Evolutionary conservation across 768 basidiomycete species (phyloP).

Genomic region (Chalciporus sphaerocephalus): DNA sequence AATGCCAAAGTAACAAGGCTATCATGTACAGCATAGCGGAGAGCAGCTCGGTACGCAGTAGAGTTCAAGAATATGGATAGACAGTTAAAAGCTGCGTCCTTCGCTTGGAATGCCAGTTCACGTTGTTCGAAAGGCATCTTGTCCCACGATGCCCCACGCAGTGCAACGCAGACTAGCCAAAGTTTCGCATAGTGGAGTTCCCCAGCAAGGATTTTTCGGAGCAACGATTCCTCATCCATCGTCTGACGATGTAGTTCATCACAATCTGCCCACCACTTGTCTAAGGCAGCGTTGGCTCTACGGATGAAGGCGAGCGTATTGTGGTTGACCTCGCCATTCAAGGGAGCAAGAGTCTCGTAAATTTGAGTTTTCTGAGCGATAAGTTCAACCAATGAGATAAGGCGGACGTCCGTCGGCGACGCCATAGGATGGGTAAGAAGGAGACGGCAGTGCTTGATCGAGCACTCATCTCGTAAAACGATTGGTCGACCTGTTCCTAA

Average conservation of each 20-base stretch:
- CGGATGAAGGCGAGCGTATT: conserved; percentile 84
- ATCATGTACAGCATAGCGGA: conserved; percentile 90
- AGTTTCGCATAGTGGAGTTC: conserved; percentile 92
- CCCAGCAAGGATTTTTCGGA: conserved; percentile 82
- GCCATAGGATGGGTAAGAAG: conserved; percentile 82
- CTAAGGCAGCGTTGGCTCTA: conserved; percentile 78
- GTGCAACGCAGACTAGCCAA: conserved; percentile 90
- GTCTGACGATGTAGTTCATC: conserved; percentile 78
- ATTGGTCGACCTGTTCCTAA: conserved; percentile 89
- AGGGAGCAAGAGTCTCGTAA: conserved; percentile 80
- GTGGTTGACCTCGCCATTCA: conserved; percentile 83
- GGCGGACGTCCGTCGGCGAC: conserved; percentile 83
- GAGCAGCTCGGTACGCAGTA: conserved; percentile 77
- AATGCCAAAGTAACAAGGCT: conserved; percentile 89
- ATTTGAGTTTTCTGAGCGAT: conserved; percentile 94
- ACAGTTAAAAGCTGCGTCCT: conserved; percentile 86
- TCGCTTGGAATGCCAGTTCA: conserved; percentile 92
- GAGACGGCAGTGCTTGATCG: conserved; percentile 78
- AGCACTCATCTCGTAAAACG: conserved; percentile 83
- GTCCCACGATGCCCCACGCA: conserved; percentile 91
- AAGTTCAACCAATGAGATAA: conserved; percentile 84
- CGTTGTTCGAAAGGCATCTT: conserved; percentile 95
- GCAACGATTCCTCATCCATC: conserved; percentile 81
- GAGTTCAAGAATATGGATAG: conserved; percentile 80
- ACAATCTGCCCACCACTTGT: conserved; percentile 89